These are phyloP conservation scores for Pleurotus eryngii DNA, from an alignment of 768 basidiomycete species.

Conservation along the genomic window DNA sequence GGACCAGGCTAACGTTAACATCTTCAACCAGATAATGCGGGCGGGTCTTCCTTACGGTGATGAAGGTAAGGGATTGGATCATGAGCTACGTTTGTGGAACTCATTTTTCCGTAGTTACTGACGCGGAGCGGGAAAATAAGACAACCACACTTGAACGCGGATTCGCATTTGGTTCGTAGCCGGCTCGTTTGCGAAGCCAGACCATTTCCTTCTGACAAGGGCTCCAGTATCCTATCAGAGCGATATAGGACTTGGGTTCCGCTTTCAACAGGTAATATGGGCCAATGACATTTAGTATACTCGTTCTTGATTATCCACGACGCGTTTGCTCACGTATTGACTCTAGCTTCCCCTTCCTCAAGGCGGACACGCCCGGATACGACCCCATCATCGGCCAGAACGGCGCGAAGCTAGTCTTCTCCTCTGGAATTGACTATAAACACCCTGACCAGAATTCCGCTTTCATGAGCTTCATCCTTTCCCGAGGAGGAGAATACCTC, in stretches of 20 bases:
- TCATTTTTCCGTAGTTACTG: neutral
- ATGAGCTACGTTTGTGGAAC: too few relatives aligned
- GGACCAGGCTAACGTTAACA: slow-evolving; percentile 11
- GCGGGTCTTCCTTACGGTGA: slow-evolving; percentile 32
- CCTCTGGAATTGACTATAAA: neutral
- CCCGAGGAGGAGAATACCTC: neutral
- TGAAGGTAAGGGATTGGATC: slow-evolving; percentile 4
- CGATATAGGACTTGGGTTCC: slow-evolving; percentile 1
- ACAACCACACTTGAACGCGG: neutral
- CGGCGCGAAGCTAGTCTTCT: neutral
- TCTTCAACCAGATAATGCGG: slow-evolving; percentile 23
- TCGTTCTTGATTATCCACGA: neutral
- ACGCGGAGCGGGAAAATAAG: neutral
- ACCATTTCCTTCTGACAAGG: neutral
- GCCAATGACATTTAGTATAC: neutral
- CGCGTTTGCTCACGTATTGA: neutral
- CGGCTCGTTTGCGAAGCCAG: too few relatives aligned
- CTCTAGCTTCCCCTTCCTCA: neutral
- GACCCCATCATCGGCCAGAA: neutral
- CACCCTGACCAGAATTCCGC: neutral
- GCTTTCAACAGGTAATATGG: neutral
- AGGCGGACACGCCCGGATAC: neutral
- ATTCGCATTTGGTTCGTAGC: neutral
- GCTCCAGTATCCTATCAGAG: neutral
- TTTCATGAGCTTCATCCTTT: neutral